Conservation (phyloP, 352 stramenopile genomes). For the Halophytophthora polymorphica region DNA sequence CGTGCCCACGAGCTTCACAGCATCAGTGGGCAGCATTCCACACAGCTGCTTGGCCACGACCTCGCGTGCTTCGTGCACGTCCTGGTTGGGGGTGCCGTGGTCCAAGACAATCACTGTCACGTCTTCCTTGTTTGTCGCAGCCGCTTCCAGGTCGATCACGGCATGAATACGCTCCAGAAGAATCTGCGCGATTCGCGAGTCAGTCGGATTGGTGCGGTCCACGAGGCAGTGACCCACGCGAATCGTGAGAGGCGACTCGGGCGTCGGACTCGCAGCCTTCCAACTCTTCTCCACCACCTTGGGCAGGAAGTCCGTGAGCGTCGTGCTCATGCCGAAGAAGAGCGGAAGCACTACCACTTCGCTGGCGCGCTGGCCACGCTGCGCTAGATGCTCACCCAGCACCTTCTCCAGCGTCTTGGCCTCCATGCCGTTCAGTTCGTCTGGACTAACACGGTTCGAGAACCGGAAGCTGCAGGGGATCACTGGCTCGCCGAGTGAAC, state of each 20-base stretch:
- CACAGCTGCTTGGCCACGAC: constrained; percentile 57
- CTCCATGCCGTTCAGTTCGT: constrained; percentile 54
- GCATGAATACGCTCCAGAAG: constrained; percentile 45
- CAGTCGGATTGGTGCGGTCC: constrained; percentile 34
- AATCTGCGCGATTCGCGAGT: constrained; percentile 66
- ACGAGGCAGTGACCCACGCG: constrained; percentile 60
- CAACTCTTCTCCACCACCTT: constrained; percentile 51
- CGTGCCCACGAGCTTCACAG: constrained; percentile 46
- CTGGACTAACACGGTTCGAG: constrained; percentile 61
- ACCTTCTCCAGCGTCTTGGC: constrained; percentile 71
- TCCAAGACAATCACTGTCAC: constrained; percentile 74
- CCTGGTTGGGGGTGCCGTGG: constrained; percentile 63
- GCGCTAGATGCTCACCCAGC: constrained; percentile 38
- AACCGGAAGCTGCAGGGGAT: constrained; percentile 78
- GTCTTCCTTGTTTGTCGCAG: constrained; percentile 14
- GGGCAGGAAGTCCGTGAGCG: constrained; percentile 74
- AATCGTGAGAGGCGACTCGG: constrained; percentile 22
- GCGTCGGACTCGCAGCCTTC: constrained; percentile 6
- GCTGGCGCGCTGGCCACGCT: constrained; percentile 12
- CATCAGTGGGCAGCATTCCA: constrained; percentile 24
- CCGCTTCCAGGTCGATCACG: constrained; percentile 28
- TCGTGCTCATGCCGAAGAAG: constrained; percentile 77
- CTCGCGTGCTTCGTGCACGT: constrained; percentile 67
- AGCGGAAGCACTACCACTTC: constrained; percentile 67
- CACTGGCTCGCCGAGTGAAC: constrained; percentile 44